Percentiles rank a stretch among this genome's conserved stretches.
Conservation (phyloP, 805 yeast genomes). For the Blastobotrys muscicola region DNA sequence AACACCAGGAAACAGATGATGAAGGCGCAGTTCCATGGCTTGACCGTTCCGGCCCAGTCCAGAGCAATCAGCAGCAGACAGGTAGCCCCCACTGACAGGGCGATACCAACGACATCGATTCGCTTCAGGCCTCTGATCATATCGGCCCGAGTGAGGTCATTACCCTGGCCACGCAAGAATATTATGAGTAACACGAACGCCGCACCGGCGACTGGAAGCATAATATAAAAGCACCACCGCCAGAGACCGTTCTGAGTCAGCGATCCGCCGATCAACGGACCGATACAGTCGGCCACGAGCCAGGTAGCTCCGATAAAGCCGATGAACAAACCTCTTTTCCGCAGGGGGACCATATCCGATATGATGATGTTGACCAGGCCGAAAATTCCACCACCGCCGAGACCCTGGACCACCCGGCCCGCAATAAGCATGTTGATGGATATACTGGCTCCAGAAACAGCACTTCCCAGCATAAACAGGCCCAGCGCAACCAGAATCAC, state of each 20-base stretch:
- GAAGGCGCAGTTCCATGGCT: constrained; percentile 45
- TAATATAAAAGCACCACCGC: constrained; percentile 44
- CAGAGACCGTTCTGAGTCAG: constrained; percentile 37
- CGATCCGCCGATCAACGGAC: constrained; percentile 48
- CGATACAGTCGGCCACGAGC: constrained; percentile 29
- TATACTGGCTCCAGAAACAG: constrained; percentile 32
- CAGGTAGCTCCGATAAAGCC: constrained; percentile 18
- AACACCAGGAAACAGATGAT: constrained; percentile 36
- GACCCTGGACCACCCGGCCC: constrained; percentile 56
- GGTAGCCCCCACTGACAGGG: constrained; percentile 40
- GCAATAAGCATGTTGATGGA: constrained; percentile 52
- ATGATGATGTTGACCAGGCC: constrained; percentile 44
- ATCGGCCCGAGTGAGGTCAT: constrained; percentile 8
- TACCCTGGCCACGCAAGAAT: constrained; percentile 8
- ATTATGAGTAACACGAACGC: constrained; percentile 20
- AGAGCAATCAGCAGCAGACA: constrained; percentile 37
- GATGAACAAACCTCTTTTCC: constrained; percentile 16
- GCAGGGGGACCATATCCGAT: constrained; percentile 32
- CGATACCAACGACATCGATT: constrained; percentile 46
- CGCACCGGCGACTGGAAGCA: constrained; percentile 33
- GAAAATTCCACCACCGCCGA: constrained; percentile 62
- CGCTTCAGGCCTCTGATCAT: constrained; percentile 30
- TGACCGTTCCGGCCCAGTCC: constrained; percentile 44
- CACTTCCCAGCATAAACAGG: constrained; percentile 34
- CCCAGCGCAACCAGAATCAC: constrained; percentile 30